phyloP scores from a whole-genome alignment of 176 grass and related monocot species.

The Luzula sylvatica region DNA sequence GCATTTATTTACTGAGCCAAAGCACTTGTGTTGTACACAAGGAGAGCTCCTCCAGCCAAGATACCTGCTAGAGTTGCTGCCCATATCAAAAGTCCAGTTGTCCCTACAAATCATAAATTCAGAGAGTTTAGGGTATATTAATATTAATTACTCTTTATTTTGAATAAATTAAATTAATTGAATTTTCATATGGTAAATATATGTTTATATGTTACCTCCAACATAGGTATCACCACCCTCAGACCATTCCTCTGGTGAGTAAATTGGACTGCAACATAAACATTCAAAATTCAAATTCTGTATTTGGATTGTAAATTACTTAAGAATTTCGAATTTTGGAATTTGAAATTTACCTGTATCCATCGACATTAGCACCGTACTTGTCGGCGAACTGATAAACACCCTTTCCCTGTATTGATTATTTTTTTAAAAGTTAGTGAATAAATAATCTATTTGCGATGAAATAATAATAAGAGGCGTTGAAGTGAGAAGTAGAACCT shows the following conservation, averaged over 20 bases:
- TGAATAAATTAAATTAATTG: background rate
- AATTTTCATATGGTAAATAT: too few species aligned
- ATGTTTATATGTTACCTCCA: constrained; percentile 39
- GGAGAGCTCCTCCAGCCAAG: constrained; percentile 61
- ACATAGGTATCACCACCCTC: constrained; percentile 57
- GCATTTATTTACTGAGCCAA: constrained; percentile 44
- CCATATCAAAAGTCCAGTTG: constrained; percentile 74
- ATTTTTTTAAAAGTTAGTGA: background rate
- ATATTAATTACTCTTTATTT: background rate
- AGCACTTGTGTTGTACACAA: constrained; percentile 85
- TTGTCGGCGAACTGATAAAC: constrained; percentile 71
- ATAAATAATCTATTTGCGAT: constrained; percentile 1
- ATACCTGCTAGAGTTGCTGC: constrained; percentile 63
- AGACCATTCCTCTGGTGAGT: constrained; percentile 60
- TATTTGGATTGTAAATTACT: background rate
- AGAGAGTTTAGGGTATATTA: background rate
- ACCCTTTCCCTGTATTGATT: constrained; percentile 54
- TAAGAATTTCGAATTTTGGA: background rate
- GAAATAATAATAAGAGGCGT: background rate
- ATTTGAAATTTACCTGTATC: constrained; percentile 34
- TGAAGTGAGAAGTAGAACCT: constrained; percentile 14
- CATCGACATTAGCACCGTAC: constrained; percentile 88
- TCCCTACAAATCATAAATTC: constrained; percentile 38
- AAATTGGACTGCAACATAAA: constrained; percentile 61
- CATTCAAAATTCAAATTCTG: background rate